These are phyloP conservation scores for Meyerozyma carpophila DNA, from an alignment of 1,139 yeast genomes.

Conservation along the genomic window DNA sequence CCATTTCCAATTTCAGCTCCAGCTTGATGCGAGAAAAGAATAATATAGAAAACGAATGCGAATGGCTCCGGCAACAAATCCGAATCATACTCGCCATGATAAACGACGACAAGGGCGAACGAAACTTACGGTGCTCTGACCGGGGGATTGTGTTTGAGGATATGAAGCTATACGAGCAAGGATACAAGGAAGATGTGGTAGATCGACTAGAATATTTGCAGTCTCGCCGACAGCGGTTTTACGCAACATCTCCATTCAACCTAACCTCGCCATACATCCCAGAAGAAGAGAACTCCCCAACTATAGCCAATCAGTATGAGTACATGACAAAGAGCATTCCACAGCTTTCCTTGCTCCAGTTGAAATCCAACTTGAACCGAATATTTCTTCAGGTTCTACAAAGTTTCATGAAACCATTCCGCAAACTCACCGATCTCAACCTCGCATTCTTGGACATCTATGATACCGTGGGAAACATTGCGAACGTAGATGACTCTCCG, in stretches of 20 bases:
- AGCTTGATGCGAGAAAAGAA: constrained; percentile 33
- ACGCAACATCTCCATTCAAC: constrained; percentile 26
- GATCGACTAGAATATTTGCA: constrained; percentile 16
- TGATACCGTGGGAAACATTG: constrained; percentile 25
- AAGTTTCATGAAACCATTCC: constrained; percentile 27
- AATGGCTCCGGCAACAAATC: constrained; percentile 44
- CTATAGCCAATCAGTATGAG: neutral
- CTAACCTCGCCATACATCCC: constrained; percentile 17
- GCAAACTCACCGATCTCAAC: constrained; percentile 24
- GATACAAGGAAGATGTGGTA: constrained; percentile 27
- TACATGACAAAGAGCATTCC: constrained; percentile 15
- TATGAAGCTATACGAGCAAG: constrained; percentile 22
- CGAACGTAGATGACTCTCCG: constrained; percentile 10
- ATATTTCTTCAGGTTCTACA: constrained; percentile 32
- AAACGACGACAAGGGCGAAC: constrained; percentile 30
- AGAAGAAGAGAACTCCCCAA: constrained; percentile 10
- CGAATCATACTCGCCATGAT: constrained; percentile 37
- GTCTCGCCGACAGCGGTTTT: constrained; percentile 17
- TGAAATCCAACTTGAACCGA: constrained; percentile 26
- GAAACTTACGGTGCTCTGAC: constrained; percentile 17
- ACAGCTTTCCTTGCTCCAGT: constrained; percentile 25
- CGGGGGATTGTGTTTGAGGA: constrained; percentile 33
- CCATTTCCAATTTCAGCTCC: constrained; percentile 29
- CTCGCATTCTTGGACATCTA: constrained; percentile 21
- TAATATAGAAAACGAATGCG: constrained; percentile 40